phyloP scores from a whole-genome alignment of 805 yeast species.

The Candida saitoana region DNA sequence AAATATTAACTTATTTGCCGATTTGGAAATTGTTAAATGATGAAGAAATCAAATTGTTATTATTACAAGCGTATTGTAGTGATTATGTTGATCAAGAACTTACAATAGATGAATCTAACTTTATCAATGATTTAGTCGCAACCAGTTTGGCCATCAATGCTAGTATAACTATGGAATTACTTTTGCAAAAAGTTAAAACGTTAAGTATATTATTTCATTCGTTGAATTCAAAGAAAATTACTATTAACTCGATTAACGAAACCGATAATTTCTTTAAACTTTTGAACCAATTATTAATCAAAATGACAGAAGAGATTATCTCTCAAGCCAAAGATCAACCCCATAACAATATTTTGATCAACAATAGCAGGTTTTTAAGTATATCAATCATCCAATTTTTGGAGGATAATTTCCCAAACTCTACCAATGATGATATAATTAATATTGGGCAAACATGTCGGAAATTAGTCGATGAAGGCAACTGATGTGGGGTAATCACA shows the following conservation, averaged over 20 bases:
- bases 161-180: not conserved
- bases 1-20: not conserved
- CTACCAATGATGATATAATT: too few species aligned
- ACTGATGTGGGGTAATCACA: too few species aligned
- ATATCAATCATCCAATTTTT: constrained; percentile 14
- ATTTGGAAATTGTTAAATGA: constrained; percentile 9
- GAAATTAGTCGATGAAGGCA: too few species aligned
- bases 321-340: constrained; percentile 1
- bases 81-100: too few species aligned
- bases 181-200: constrained; percentile 15
- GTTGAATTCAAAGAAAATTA: too few species aligned
- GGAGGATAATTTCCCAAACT: constrained; percentile 1
- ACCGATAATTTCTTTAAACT: not conserved
- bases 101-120: not conserved
- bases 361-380: constrained; percentile 31
- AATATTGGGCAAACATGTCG: too few species aligned
- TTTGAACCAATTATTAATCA: constrained; percentile 6
- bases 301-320: constrained; percentile 6
- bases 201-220: constrained; percentile 17
- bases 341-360: constrained; percentile 17
- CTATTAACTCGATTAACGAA: not conserved
- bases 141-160: not conserved
- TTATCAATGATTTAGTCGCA: constrained; percentile 1
- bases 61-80: constrained; percentile 17
- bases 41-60: constrained; percentile 19